These are phyloP conservation scores for Aspergillus tanneri DNA, from an alignment of 2,329 filamentous ascomycete species.

Conservation along the genomic window DNA sequence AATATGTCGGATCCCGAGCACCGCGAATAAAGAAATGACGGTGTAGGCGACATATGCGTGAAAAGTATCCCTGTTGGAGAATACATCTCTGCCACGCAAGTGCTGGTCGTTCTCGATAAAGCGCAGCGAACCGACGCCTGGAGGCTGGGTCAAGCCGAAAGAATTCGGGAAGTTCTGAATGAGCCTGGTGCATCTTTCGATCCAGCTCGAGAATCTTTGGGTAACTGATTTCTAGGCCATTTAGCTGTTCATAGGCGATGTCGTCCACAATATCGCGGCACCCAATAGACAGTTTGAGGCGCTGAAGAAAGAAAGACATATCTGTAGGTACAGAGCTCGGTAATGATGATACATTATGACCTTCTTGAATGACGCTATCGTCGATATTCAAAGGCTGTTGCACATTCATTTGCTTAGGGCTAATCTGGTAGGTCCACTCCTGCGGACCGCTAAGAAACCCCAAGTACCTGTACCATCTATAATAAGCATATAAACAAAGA, in stretches of 20 bases:
- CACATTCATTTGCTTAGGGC: conserved; percentile 44
- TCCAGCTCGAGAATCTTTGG: conserved; percentile 42
- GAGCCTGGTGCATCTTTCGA: conserved; percentile 31
- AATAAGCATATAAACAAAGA: no score
- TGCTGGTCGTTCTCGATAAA: conserved; percentile 31
- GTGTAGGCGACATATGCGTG: conserved; percentile 41
- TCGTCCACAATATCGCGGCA: conserved; percentile 45
- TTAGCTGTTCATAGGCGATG: conserved; percentile 27
- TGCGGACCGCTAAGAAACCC: conserved; percentile 44
- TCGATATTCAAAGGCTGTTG: conserved; percentile 44
- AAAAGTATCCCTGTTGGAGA: conserved; percentile 37
- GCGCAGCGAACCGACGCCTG: conserved; percentile 23
- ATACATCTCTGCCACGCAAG: conserved; percentile 39
- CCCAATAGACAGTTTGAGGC: conserved; percentile 42
- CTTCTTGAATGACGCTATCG: conserved; percentile 36
- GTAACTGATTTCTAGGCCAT: conserved; percentile 32
- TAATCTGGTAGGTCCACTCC: conserved; percentile 46
- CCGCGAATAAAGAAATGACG: conserved; percentile 42
- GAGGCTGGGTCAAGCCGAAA: conserved; percentile 37
- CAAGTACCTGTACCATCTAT: conserved; percentile 43
- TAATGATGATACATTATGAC: conserved; percentile 20
- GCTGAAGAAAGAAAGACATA: conserved; percentile 48
- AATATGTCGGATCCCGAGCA: conserved; percentile 34
- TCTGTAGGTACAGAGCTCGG: conserved; percentile 41
- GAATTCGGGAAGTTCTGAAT: conserved; percentile 36